Evolutionary conservation across 306 rosid genomes (phyloP).

Genomic region (Dalbergia oliveri): DNA sequence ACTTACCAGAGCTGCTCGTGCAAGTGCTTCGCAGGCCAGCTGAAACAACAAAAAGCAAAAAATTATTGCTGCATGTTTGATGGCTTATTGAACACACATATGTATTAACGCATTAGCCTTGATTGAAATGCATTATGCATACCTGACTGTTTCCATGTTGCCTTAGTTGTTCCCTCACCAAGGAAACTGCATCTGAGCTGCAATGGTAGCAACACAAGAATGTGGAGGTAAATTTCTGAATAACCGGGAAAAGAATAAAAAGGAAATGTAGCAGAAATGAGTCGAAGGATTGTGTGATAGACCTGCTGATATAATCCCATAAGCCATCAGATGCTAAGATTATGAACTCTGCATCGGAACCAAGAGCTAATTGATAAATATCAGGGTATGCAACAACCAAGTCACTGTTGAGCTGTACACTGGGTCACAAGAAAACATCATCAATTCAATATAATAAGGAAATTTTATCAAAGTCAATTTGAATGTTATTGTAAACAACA

Average conservation of each 20-base stretch:
- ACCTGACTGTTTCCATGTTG: slow-evolving; percentile 96
- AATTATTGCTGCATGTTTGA: slow-evolving; percentile 23
- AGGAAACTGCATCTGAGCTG: slow-evolving; percentile 91
- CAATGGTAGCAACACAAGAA: slow-evolving; percentile 45
- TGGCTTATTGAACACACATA: slow-evolving; percentile 10
- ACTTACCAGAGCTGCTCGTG: slow-evolving; percentile 89
- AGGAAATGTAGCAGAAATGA: slow-evolving; percentile 35
- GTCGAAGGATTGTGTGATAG: slow-evolving; percentile 35
- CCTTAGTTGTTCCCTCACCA: slow-evolving; percentile 83
- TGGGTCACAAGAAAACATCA: slow-evolving; percentile 49
- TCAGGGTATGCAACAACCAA: slow-evolving; percentile 89
- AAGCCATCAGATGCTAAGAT: slow-evolving; percentile 96
- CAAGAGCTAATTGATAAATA: slow-evolving; percentile 79
- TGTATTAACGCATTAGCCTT: slow-evolving; percentile 9
- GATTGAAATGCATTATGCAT: slow-evolving; percentile 9
- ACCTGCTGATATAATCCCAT: slow-evolving; percentile 98
- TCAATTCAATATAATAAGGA: slow-evolving; percentile 8
- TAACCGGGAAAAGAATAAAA: not conserved
- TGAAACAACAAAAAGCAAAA: slow-evolving; percentile 56
- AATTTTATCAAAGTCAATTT: not conserved
- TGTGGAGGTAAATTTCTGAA: slow-evolving; percentile 41
- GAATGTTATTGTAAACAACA: slow-evolving; percentile 11
- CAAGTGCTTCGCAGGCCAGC: slow-evolving; percentile 93
- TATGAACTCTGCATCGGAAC: slow-evolving; percentile 78
- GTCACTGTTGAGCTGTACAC: slow-evolving; percentile 81